Evolutionary conservation across 371 early-diverging fungal species (phyloP), one percentile per base, ranked within the genome.

Genomic region (Mucor circinelloides): DNA sequence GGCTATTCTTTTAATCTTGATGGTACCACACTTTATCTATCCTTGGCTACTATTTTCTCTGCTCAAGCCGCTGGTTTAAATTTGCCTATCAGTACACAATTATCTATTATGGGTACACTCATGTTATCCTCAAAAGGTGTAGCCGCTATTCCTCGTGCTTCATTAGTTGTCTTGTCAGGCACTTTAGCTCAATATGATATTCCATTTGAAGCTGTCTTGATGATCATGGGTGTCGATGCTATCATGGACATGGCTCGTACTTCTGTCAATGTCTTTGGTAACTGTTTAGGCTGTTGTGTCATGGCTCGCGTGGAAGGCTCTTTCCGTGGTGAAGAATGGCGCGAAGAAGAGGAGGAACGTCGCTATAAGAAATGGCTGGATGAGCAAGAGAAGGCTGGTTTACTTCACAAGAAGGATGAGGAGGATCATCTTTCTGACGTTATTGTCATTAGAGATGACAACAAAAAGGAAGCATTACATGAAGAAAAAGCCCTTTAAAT

Each of bases 1-100:
- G 94, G 94, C 12, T 94, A 94, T 77, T 88, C 90, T 8, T 93
- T 94, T 75, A 94, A 94, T 71, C 70, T 94, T 50, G 94, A 94
- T 66, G 94, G 94, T 7, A 89, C 91, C 10, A 91, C 93, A 15
- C 82, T 94, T 31, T 92, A 93, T 72, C 80, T 91, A 8, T 82
- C 91, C 1, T 73, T 90, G 72, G 91, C 86, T 50, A 79, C 83
- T 52, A 85, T 89, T 31, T 90, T 91, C 67, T 77, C 81, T 46
- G 91, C 90, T 25, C 89, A 94, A 71, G 91, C 91, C 5, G 83
- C 85, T 27, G 85, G 87, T 7, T 69, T 91, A 54, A 56, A 74
- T 58, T 79, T 91, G 64, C 54, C 86, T 6, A 52, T 90, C 31
- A 80, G 80, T 34, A 84, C 89, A 36, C 93, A 94, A 68, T 73